Evolutionary conservation across 495 filamentous ascomycete genomes (phyloP), one percentile per base, ranked within the genome.

Genomic region (Xylaria nigripes): DNA sequence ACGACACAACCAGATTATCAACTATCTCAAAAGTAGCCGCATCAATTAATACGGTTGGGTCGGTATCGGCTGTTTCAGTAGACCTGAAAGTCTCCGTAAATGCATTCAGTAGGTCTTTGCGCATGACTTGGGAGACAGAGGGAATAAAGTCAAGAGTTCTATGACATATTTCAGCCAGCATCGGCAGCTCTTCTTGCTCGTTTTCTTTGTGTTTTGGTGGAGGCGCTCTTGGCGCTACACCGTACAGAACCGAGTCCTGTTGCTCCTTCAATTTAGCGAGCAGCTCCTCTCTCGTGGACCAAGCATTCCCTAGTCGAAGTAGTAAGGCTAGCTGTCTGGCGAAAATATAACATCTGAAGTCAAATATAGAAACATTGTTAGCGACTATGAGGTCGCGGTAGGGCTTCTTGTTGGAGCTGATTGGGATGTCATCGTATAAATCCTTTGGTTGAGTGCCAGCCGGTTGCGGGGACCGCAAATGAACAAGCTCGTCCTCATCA

Each of bases 311-410:
- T 10, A 95, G 79, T 30, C 93, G 84, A 21, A 96, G 79, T 9
- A 96, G 76, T 2, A 98, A 68, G 13, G 84, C 81, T 61, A 95
- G 78, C 63, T 99, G 93, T 23, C 93, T 80, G 21, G 89, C 85
- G 71, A 96, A 97, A 10, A 99, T 78, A 66, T 99, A 99, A 57
- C 85, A 90, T 54, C 86, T 81, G 68, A 99, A 97, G 66, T 99
- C 93, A 61, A 96, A 97, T 12, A 94, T 76, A n/a, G 93, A 97
- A 25, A 97, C 94, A 57, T 94, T 86, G 70, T 90, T 97, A n/a
- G 87, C 84, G 40, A 97, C 72, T 45, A 99, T 97, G 57, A 95
- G 80, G 51, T 95, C 90, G 38, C 94, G 83, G 64, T 96, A 97
- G 2, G 86, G 74, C 64, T 96, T 94, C 66, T 81, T 87, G 38